A percentile compares a stretch with the other conserved stretches of the same genome.
Evolutionary conservation across 2,329 filamentous ascomycete species (phyloP).

Genomic region (Iodosphaeria phyllophila): DNA sequence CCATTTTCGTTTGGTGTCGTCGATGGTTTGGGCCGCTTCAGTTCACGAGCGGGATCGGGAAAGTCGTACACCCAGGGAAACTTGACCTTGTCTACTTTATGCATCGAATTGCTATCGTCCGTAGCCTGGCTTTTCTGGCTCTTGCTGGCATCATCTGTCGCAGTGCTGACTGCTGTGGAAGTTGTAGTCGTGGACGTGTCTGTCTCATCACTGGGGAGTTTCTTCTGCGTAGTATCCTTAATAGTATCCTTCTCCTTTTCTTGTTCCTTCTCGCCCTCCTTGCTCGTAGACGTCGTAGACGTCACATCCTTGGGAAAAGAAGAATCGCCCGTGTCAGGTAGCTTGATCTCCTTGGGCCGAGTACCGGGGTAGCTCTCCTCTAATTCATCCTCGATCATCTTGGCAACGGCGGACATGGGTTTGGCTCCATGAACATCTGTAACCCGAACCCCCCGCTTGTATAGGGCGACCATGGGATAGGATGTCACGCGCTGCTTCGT

Average conservation of each 20-base stretch:
- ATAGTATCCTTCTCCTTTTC: slow-evolving; percentile 11
- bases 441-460: slow-evolving; percentile 54
- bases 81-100: slow-evolving; percentile 8
- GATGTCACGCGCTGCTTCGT: slow-evolving; percentile 42
- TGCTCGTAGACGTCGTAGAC: slow-evolving; percentile 5
- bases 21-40: slow-evolving; percentile 31
- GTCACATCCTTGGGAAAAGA: slow-evolving; percentile 14
- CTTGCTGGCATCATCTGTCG: slow-evolving; percentile 9
- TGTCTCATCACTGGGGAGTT: slow-evolving; percentile 12
- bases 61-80: slow-evolving; percentile 5
- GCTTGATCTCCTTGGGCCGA: slow-evolving; percentile 44
- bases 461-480: slow-evolving; percentile 65
- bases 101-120: slow-evolving; percentile 12
- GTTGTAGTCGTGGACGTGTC: slow-evolving; percentile 13
- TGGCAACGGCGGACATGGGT: slow-evolving; percentile 44
- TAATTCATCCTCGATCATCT: slow-evolving; percentile 56
- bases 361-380: slow-evolving; percentile 68
- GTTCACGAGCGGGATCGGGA: slow-evolving; percentile 4
- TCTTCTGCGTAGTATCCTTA: slow-evolving; percentile 10
- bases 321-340: slow-evolving; percentile 54
- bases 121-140: slow-evolving; percentile 7
- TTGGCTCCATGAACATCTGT: slow-evolving; percentile 49
- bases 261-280: slow-evolving; percentile 7
- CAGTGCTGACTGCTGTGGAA: no score
- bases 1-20: slow-evolving; percentile 57